Percentiles rank a stretch among this genome's conserved stretches.
phyloP scores from a whole-genome alignment of 768 basidiomycete species.

The Coprinopsis strossmayeri region DNA sequence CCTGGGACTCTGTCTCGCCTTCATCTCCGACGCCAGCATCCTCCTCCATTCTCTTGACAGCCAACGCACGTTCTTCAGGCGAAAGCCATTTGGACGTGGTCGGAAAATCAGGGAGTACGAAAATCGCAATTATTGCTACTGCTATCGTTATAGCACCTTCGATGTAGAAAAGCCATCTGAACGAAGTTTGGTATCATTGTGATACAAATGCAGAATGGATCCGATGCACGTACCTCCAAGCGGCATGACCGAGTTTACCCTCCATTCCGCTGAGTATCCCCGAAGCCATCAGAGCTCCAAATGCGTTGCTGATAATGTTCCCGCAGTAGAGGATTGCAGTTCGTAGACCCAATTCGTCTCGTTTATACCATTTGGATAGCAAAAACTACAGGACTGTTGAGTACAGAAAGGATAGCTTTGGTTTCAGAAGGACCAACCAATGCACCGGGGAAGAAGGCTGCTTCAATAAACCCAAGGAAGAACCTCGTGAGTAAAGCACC shows the following conservation, averaged over 20 bases:
- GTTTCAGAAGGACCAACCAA: conserved; percentile 22
- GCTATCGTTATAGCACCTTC: conserved; percentile 61
- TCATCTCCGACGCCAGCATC: conserved; percentile 49
- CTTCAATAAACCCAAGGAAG: conserved; percentile 66
- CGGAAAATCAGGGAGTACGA: conserved; percentile 78
- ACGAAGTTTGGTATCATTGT: neutral
- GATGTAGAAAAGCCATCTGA: conserved; percentile 73
- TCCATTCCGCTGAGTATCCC: conserved; percentile 74
- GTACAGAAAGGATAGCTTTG: conserved; percentile 2
- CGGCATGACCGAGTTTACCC: conserved; percentile 64
- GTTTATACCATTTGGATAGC: conserved; percentile 75
- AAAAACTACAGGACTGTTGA: conserved; percentile 35
- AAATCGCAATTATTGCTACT: conserved; percentile 50
- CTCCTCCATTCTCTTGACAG: conserved; percentile 59
- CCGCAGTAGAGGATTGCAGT: conserved; percentile 72
- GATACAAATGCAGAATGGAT: neutral
- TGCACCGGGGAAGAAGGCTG: conserved; percentile 68
- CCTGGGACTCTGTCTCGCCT: conserved; percentile 30
- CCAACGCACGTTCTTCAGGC: conserved; percentile 52
- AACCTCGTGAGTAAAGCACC: conserved; percentile 71
- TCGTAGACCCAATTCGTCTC: conserved; percentile 65
- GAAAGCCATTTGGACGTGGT: conserved; percentile 61
- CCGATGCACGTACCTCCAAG: conserved; percentile 58
- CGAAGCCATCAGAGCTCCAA: conserved; percentile 77
- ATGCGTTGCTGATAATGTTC: conserved; percentile 78